A percentile compares a stretch with the other conserved stretches of the same genome.
These are phyloP conservation scores for Pleurotus tuoliensis DNA, from an alignment of 768 basidiomycete species.

Conservation along the genomic window DNA sequence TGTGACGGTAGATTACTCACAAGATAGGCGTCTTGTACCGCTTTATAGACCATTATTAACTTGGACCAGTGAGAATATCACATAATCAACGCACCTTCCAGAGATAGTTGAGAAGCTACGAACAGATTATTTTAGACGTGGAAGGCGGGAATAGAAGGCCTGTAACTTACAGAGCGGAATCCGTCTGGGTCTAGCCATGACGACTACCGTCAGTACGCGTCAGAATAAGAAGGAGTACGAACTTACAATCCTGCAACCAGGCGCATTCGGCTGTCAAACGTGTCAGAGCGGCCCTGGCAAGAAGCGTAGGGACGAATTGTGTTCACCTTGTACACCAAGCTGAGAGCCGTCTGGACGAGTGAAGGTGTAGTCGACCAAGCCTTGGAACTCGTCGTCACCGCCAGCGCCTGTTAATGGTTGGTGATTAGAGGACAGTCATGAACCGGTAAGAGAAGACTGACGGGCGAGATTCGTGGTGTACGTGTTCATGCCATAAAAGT, in stretches of 20 bases:
- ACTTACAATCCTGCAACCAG: constrained; percentile 64
- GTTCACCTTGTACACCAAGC: constrained; percentile 56
- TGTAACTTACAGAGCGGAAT: constrained; percentile 50
- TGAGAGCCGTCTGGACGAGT: constrained; percentile 60
- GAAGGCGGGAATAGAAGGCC: neutral
- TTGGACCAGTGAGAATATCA: neutral
- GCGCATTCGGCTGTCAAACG: constrained; percentile 47
- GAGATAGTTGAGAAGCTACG: constrained; percentile 60
- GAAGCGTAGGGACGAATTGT: neutral
- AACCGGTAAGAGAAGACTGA: constrained; percentile 22
- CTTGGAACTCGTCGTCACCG: constrained; percentile 62
- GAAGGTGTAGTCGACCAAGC: constrained; percentile 56
- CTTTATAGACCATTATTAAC: constrained; percentile 16
- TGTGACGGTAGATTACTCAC: neutral
- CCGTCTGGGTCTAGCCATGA: constrained; percentile 47
- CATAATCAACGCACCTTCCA: constrained; percentile 45
- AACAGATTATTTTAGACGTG: neutral
- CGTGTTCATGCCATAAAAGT: constrained; percentile 73
- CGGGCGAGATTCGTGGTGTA: constrained; percentile 65
- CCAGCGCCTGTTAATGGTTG: constrained; percentile 41
- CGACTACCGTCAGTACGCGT: constrained; percentile 1
- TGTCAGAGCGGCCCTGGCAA: neutral
- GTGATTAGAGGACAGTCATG: neutral
- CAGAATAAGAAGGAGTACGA: neutral
- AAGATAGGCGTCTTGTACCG: constrained; percentile 29